Base-by-base conservation (phyloP, 352 stramenopile genomes). In the Phytopythium boreale region DNA sequence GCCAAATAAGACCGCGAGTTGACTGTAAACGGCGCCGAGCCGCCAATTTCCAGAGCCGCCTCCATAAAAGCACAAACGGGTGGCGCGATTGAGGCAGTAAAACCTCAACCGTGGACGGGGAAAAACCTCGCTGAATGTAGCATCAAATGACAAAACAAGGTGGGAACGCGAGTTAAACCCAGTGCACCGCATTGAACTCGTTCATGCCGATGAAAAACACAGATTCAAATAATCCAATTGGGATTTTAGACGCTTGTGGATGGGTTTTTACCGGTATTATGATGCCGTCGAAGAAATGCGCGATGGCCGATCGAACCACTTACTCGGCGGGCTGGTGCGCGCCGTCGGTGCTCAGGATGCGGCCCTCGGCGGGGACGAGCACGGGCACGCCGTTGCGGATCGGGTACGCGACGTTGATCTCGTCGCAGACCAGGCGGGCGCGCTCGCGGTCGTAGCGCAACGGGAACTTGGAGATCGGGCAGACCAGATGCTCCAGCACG, bases 351-450 rank as follows among this genome's bases (percentile, higher is more conserved):
- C 75, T 70, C n/a, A 95, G 64, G 26, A 95, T 68, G 31, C 84
- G 82, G 41, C 83, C 87, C 68, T 94, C 86, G 8, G 72, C 79
- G 0, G 88, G 88, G 44, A 96, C 77, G 34, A 96, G 76, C 67
- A 91, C 67, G 1, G 87, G 84, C 6, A 91, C 64, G 34, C 87
- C 84, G 29, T 87, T 27, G 56, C 76, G 84, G 62, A 96, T 92
- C n/a, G 87, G 87, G 47, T 96, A 96, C 72, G 86, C 77, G 41
- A 96, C 85, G 64, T 78, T 75, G 62, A 96, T 92, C 67, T 96
- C 80, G 53, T 88, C 77, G 66, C 85, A 94, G 59, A 96, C 80
- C 61, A 96, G 68, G 26, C 80, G 75, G 29, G 84, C 82, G 19
- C 71, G 76, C 56, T 71, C 63, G 11, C 62, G 37, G 72, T 93